Evolutionary conservation across 129 eudicot genomes (phyloP).

Genomic region (Escallonia herrerae): DNA sequence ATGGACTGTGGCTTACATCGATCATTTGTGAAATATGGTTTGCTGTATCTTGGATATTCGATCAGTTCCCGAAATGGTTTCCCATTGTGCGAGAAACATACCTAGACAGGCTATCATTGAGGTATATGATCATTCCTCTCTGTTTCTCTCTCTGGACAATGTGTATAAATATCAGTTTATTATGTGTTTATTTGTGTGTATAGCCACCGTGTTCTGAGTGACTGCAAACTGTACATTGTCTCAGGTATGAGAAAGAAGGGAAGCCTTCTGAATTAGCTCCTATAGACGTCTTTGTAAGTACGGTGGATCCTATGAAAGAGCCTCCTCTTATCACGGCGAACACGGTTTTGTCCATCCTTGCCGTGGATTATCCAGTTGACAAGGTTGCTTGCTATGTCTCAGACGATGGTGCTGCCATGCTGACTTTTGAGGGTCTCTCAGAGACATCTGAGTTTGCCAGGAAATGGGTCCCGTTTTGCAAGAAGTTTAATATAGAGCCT

Average conservation of each 20-base stretch:
- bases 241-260: constrained; percentile 92
- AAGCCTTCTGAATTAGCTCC: constrained; percentile 81
- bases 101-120: constrained; percentile 73
- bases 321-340: constrained; percentile 93
- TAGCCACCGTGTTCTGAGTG: neutral
- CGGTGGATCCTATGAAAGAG: constrained; percentile 85
- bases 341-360: constrained; percentile 80
- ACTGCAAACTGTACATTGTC: neutral
- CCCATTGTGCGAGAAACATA: constrained; percentile 87
- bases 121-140: constrained; percentile 30
- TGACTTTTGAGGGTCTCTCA: constrained; percentile 83
- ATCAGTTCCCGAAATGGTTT: constrained; percentile 80
- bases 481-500: constrained; percentile 75
- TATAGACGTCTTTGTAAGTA: constrained; percentile 70
- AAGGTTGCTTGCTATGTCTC: constrained; percentile 92
- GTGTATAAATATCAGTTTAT: neutral
- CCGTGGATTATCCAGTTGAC: constrained; percentile 84
- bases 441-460: constrained; percentile 88
- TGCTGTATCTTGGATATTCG: constrained; percentile 87
- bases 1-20: constrained; percentile 76
- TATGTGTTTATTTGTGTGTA: neutral
- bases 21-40: constrained; percentile 92
- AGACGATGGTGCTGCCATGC: constrained; percentile 98
- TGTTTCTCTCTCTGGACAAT: neutral
- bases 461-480: constrained; percentile 93